Conservation (phyloP, 805 yeast species). For the Lipomyces starkeyi region DNA sequence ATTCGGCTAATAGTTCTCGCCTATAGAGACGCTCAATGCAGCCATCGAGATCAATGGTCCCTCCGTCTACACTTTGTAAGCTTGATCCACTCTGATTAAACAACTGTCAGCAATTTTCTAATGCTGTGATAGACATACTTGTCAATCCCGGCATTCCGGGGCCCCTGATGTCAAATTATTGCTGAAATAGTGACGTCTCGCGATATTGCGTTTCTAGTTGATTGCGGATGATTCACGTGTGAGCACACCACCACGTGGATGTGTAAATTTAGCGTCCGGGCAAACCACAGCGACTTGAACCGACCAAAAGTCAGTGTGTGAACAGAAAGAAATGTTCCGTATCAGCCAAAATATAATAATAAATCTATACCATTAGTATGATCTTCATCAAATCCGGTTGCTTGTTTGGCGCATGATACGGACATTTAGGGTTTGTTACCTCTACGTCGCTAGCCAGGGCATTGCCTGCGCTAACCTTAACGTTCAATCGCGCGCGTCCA, state of each 20-base stretch:
- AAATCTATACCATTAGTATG: neutral
- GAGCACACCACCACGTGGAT: neutral
- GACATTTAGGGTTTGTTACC: neutral
- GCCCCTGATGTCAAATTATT: neutral
- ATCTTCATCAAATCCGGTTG: neutral
- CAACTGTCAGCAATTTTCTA: neutral
- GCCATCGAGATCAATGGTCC: constrained; percentile 60
- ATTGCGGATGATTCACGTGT: neutral
- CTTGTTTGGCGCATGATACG: neutral
- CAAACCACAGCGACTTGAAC: neutral
- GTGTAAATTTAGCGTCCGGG: neutral
- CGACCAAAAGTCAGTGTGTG: neutral
- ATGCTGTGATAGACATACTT: neutral
- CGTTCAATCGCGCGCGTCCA: neutral
- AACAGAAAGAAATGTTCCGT: neutral
- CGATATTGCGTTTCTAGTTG: neutral
- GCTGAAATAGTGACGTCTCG: neutral
- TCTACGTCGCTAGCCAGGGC: neutral
- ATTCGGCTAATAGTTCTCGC: constrained; percentile 72
- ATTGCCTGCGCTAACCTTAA: neutral
- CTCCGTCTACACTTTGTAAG: constrained; percentile 13
- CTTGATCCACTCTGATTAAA: neutral
- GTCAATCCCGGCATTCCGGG: constrained; percentile 21
- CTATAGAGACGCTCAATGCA: constrained; percentile 70
- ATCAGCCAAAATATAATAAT: neutral